phyloP scores from a whole-genome alignment of 306 rosid species.

The Mimosa bimucronata region DNA sequence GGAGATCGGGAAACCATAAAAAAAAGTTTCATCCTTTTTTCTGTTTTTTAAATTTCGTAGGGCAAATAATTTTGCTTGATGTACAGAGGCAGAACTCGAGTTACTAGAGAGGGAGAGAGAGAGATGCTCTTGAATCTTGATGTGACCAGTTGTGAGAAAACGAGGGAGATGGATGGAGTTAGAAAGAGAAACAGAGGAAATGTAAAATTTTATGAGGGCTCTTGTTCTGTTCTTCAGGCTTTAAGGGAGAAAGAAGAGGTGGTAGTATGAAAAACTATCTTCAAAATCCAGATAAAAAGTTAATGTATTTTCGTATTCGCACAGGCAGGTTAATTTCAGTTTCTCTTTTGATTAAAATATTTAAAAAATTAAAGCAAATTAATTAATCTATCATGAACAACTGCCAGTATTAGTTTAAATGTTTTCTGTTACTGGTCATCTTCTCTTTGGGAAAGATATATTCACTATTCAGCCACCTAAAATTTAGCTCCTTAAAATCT shows the following conservation, averaged over 20 bases:
- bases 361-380: background rate
- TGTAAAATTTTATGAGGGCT: constrained; percentile 12
- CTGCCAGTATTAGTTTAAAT: constrained; percentile 20
- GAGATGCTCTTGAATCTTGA: constrained; percentile 28
- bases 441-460: constrained; percentile 5
- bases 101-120: background rate
- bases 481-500: background rate
- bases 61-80: constrained; percentile 67
- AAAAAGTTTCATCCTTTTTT: background rate
- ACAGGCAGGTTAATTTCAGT: constrained; percentile 13
- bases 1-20: background rate
- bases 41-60: constrained; percentile 26
- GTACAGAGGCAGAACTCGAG: constrained; percentile 53
- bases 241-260: background rate
- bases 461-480: background rate
- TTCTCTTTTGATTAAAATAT: background rate
- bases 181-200: background rate
- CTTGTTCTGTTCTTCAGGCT: constrained; percentile 23
- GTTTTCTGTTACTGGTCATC: constrained; percentile 26
- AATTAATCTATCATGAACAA: background rate
- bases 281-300: constrained; percentile 17
- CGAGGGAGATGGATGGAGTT: background rate
- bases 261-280: background rate
- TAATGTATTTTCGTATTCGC: constrained; percentile 22
- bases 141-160: background rate